Evolutionary conservation across 2,329 filamentous ascomycete genomes (phyloP), one percentile per base, ranked within the genome.

Genomic region (Ceratocystis cubensis): DNA sequence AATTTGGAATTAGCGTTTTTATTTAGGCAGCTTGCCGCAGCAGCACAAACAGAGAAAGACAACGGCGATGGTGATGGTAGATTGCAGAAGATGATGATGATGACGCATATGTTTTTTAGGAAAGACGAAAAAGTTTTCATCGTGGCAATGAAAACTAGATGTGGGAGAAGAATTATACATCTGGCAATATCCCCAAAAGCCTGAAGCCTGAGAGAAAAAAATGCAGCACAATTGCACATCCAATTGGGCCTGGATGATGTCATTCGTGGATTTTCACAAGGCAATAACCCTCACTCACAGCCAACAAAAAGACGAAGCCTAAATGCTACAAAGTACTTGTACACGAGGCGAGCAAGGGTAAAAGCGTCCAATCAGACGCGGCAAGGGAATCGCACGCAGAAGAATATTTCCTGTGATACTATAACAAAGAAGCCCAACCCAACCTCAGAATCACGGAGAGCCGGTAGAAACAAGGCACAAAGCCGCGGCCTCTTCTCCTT

Each of bases 221-320:
- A 57, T 5, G 13, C 5, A 22, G 25, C 53, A 57, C 15, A 33
- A 30, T 30, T 30, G 17, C 28, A 59, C 30, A 30, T 33, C 56
- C 17, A 59, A 37, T 59, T 59, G 56, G 56, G 56, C 56, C 15
- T 33, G 2, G 15, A 59, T 59, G 56, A 59, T 59, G 56, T 59
- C 56, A 59, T 37, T 59, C 15, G 56, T n/a, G 13, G 8, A 30
- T n/a, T 59, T 59, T n/a, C 28, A 59, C 25, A 37, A 59, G 56
- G 30, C 56, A 59, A 37, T 59, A 33, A 20, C 56, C 28, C 56
- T 59, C 28, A 37, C 15, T 37, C 33, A 59, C 20, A 59, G 22
- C 53, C 53, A 59, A 37, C 28, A 37, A 17, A 30, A 59, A 37
- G 25, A 2, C 17, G n/a, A 53, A 37, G 28, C 56, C 56, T 33